Base-by-base conservation (phyloP, 306 rosid species). In the Casuarina glauca region DNA sequence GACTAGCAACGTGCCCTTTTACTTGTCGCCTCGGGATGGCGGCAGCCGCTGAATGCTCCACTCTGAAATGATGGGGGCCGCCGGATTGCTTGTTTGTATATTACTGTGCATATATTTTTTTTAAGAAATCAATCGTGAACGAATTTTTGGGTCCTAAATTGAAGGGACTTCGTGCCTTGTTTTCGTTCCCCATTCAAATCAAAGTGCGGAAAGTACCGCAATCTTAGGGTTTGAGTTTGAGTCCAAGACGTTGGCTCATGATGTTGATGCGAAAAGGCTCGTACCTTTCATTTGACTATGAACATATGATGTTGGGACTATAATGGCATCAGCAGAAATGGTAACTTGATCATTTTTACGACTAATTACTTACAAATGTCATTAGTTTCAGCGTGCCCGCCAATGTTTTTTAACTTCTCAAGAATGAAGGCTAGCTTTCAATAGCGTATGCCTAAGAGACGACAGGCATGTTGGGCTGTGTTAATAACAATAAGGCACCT, bases 371-470 rank as follows among this genome's bases (percentile, higher is more conserved):
- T 74, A 75, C 35, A 19, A 15, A 20, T 51, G 75, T 77, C 70
- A 70, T 74, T 70, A 82, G 78, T 38, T 74, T 50, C 16, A 19
- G 89, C 87, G 69, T 83, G 86, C 68, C 44, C 35, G 20, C 4
- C 9, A 63, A 1, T 15, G 20, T 19, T 16, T 9, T 63, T 6
- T 72, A 62, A 70, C 19, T 66, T 44, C 67, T 61, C 68, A 35
- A 61, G 43, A 32, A 12, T 61, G 35, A 36, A 35, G 6, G n/a
- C 17, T 35, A 38, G 49, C 41, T 66, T n/a, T 66, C 49, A 61
- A 61, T 35, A 32, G 17, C 41, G 70, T 6, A 41, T 16, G 70
- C 48, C 19, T 66, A 41, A 41, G 11, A 41, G 35, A 41, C 6
- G 7, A 16, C 70, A 41, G 3, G 7, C 32, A 17, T 9, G 16